phyloP scores from a whole-genome alignment of 1,284 basidiomycete genomes.

The Cryptococcus wingfieldii region DNA sequence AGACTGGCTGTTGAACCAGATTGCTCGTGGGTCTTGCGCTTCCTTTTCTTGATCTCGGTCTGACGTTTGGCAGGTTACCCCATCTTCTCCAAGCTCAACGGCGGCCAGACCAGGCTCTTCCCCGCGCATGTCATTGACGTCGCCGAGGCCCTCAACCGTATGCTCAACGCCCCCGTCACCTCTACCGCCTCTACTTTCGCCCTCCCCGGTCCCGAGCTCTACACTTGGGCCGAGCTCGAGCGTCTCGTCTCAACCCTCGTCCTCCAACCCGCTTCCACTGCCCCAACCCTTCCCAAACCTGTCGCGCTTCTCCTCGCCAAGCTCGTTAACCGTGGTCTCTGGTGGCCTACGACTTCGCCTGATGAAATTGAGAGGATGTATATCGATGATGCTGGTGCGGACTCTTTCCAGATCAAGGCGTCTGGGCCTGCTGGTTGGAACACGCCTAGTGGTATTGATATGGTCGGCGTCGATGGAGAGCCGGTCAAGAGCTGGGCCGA shows the following conservation, averaged over 20 bases:
- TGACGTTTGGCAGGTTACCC: constrained; percentile 64
- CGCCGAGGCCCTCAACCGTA: constrained; percentile 80
- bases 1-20: constrained; percentile 89
- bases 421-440: constrained; percentile 44
- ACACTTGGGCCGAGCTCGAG: constrained; percentile 80
- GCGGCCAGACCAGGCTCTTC: constrained; percentile 76
- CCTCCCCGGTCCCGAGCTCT: constrained; percentile 82
- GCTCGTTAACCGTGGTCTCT: constrained; percentile 63
- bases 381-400: constrained; percentile 66
- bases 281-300: constrained; percentile 72
- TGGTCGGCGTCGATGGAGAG: constrained; percentile 47
- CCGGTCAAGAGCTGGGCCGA: constrained; percentile 53
- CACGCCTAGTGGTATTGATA: constrained; percentile 49
- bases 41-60: neutral
- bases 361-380: constrained; percentile 88
- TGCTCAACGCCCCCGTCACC: constrained; percentile 62
- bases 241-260: constrained; percentile 77
- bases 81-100: constrained; percentile 92
- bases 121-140: constrained; percentile 95
- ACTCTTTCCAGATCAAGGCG: constrained; percentile 51
- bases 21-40: constrained; percentile 65
- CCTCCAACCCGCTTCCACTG: constrained; percentile 61
- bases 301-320: constrained; percentile 65
- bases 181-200: constrained; percentile 65
- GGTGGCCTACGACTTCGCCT: constrained; percentile 90